phyloP scores from a whole-genome alignment of 2,329 filamentous ascomycete genomes.

The Epichloe glyceriae region DNA sequence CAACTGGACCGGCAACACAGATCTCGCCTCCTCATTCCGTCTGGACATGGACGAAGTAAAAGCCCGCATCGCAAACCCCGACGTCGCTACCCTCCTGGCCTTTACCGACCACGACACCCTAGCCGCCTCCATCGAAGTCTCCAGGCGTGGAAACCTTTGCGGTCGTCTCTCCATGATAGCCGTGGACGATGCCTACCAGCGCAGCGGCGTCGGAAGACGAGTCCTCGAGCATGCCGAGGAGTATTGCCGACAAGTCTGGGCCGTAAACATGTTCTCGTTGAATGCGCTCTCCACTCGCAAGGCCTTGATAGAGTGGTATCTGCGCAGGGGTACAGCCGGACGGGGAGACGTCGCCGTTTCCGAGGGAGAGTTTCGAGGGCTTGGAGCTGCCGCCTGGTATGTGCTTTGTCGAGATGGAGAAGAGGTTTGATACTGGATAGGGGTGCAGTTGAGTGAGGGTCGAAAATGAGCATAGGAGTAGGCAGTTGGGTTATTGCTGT shows the following conservation, averaged over 20 bases:
- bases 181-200: conserved; percentile 19
- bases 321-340: conserved; percentile 19
- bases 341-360: conserved; percentile 22
- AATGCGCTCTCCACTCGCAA: conserved; percentile 22
- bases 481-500: no score
- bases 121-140: conserved; percentile 14
- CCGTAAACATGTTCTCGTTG: conserved; percentile 15
- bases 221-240: conserved; percentile 20
- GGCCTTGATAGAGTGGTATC: conserved; percentile 23
- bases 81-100: conserved; percentile 6
- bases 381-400: conserved; percentile 16
- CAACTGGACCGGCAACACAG: background rate
- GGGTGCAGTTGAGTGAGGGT: no score
- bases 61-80: conserved; percentile 2
- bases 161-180: conserved; percentile 23
- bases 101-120: background rate
- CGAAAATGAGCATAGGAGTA: no score
- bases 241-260: conserved; percentile 17
- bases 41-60: conserved; percentile 5
- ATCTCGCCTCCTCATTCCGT: background rate
- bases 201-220: conserved; percentile 19
- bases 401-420: conserved; percentile 23
- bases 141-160: conserved; percentile 10
- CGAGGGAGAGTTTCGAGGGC: conserved; percentile 10
- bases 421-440: conserved; percentile 9